Base-by-base conservation (phyloP, 495 filamentous ascomycete genomes). In the Penicillium paxilli region DNA sequence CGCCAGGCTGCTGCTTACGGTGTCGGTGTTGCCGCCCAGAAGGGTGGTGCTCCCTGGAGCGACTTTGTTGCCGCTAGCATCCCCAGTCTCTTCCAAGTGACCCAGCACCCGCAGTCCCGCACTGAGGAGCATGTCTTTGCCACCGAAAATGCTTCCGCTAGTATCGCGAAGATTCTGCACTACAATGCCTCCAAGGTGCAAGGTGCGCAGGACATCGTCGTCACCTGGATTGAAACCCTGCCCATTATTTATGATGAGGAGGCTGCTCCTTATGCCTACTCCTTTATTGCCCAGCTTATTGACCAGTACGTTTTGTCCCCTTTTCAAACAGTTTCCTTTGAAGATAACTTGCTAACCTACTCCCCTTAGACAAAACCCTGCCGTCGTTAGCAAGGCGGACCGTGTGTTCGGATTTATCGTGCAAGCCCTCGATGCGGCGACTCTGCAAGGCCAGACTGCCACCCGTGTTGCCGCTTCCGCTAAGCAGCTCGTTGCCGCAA, bases 1-100 rank as follows among this genome's bases (percentile, higher is more conserved):
- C 87, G 95, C 23, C 95, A 99, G 77, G 95, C 95, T 22, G 95
- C 95, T 12, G 88, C 90, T 20, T 99, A 99, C 65, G 95, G 95
- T 55, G 89, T 96, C 22, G 95, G 95, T 57, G 91, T 98, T 37
- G 95, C 93, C 10, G 95, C 95, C 5, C 92, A 96, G 55, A 92
- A 92, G 60, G 94, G 95, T 54, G 95, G 92, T 16, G 71, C 80
- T 22, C 75, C 85, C 5, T 99, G 91, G 89, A 83, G 89, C 19
- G 82, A 87, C 17, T 98, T 97, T 70, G 81, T 90, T 14, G 86
- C 85, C 10, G 87, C 86, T 24, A 84, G 88, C 46, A 76, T 98
- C 32, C 87, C 88, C 24, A 84, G 83, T 47, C 77, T 99, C 33
- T 96, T 99, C 76, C 81, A 87, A 62, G 88, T 87, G 46, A 90